These are phyloP conservation scores for Mortierella sp. DNA, from an alignment of 371 early-diverging fungal genomes.

Conservation along the genomic window DNA sequence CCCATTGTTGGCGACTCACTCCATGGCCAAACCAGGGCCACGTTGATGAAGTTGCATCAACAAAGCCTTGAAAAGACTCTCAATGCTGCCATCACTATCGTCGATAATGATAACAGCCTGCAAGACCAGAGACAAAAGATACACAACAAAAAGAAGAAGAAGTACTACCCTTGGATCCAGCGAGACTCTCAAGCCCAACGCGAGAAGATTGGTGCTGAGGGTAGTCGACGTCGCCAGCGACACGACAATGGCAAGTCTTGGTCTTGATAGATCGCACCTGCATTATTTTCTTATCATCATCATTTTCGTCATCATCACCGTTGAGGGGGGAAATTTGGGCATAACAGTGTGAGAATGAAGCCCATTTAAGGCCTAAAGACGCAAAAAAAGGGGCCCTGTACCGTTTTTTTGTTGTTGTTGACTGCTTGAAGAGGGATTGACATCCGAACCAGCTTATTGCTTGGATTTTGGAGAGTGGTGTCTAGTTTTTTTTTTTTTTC, in stretches of 20 bases:
- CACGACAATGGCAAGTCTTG: slow-evolving; percentile 57
- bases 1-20: slow-evolving; percentile 38
- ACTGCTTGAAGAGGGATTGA: slow-evolving; percentile 16
- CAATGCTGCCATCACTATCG: slow-evolving; percentile 32
- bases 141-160: slow-evolving; percentile 54
- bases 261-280: neutral
- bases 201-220: slow-evolving; percentile 47
- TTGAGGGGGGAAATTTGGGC: neutral
- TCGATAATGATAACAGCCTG: slow-evolving; percentile 22
- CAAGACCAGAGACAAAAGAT: slow-evolving; percentile 22
- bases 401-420: slow-evolving; percentile 27
- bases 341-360: slow-evolving; percentile 13
- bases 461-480: neutral
- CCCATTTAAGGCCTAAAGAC: slow-evolving; percentile 14
- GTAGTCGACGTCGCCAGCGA: slow-evolving; percentile 50
- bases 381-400: slow-evolving; percentile 9
- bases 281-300: neutral
- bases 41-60: slow-evolving; percentile 44
- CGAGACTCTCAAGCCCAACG: slow-evolving; percentile 47
- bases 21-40: slow-evolving; percentile 41
- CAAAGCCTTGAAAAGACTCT: slow-evolving; percentile 47
- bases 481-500: neutral
- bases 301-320: neutral
- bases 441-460: neutral
- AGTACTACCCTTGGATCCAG: slow-evolving; percentile 54